Base-by-base conservation (phyloP, 805 yeast species). In the Schwanniomyces vanrijiae region DNA sequence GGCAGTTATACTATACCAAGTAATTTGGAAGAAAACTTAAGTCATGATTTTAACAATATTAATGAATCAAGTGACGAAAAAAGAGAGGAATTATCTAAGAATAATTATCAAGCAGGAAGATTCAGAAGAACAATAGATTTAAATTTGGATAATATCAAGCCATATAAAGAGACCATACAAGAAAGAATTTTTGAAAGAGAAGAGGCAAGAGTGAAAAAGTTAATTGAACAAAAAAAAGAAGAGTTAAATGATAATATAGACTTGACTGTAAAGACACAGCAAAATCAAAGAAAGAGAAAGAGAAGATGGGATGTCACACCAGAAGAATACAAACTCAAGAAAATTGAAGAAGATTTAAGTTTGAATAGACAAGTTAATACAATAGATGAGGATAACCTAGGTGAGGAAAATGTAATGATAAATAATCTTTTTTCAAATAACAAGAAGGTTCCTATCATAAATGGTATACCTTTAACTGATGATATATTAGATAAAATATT, bases 281-380 rank as follows among this genome's bases (percentile, higher is more conserved):
- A 37, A 18, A 49, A 53, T 6, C 26, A 5, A n/a, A 58, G 63
- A 41, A 51, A 47, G 29, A 49, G 68, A 31, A 68, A 70, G 51
- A 65, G 71, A 40, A 55, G 81, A 50, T 75, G 80, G 77, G 81
- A 76, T 51, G 79, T 76, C 1, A 61, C 67, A 1, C 70, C 68
- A 3, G 70, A 62, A 42, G 71, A 69, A 28, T 62, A 60, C 24
- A 66, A 45, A 38, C 3, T 19, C 24, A 44, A 44, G 19, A 14
- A 25, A 5, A n/a, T 18, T 1, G 33, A 44, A 18, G 19, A 21
- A 26, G 16, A 16, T 18, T 20, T 18, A 11, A 37, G 37, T 2
- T 3, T 5, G 37, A 26, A 21, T 25, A 24, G n/a, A 40, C 5
- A 11, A 20, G 16, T 20, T 5, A 45, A 37, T 44, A 46, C 13